Base-by-base conservation (phyloP, 2,329 filamentous ascomycete genomes). In the Coniochaeta sp. region DNA sequence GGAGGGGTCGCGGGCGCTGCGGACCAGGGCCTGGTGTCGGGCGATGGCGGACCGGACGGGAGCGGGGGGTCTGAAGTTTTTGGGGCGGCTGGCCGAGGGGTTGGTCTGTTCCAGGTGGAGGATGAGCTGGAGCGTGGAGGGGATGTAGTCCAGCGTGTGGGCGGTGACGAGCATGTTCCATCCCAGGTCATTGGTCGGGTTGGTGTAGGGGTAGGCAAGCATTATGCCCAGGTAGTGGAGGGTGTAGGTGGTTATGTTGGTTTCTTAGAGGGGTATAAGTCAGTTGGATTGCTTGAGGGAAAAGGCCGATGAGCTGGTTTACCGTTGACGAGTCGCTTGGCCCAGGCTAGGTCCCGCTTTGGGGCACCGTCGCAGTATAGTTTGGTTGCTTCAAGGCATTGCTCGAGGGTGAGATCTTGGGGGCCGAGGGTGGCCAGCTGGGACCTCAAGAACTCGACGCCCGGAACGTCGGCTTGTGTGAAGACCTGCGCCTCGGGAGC, bases 111-210 rank as follows among this genome's bases (percentile, higher is more conserved):
- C 52, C 5, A 38, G 17, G 30, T 56, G 42, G 28, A 62, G 65
- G 47, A 71, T 62, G 10, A 75, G 38, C 3, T 72, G 69, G 36
- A 78, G 63, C 5, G 72, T 69, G 17, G 73, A 72, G 7, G 76
- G 75, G 36, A 62, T 56, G 65, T 77, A 76, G 40, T 65, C 69
- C 1, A 72, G 62, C 19, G 61, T 55, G 9, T 68, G 67, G 10
- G 72, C 71, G 2, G 71, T 70, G 59, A 69, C 58, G 50, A 77
- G 67, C 63, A 78, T 73, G 60, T 74, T 70, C 5, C 65, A 57
- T 12, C 67, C 69, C 2, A 77, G 60, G 60, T 55, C 54, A 57
- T 9, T 63, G 57, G 9, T 52, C 10, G 56, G 0, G 57, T 58
- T 1, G 47, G 55, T 22, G 19, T 24, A 28, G 30, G 55, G 47